Percentiles rank a stretch among this genome's conserved stretches.
Conservation (phyloP, 768 basidiomycete genomes). For the Tulasnella sp. region DNA sequence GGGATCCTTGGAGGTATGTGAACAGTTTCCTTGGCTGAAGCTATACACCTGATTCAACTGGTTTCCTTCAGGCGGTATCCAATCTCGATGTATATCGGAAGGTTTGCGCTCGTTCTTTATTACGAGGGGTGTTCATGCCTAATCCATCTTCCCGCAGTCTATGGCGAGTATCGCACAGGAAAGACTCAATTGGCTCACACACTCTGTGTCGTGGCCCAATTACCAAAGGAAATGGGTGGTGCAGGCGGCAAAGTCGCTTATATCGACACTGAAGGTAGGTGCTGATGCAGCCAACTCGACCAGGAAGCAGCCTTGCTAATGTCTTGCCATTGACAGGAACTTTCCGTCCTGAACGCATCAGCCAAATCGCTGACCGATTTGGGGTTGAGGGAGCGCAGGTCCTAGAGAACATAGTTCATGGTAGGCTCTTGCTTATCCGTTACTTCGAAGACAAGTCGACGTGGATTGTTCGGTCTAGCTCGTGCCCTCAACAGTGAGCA, state of each 20-base stretch:
- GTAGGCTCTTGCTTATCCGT: slow-evolving; percentile 28
- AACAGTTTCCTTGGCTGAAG: neutral
- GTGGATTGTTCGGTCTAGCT: slow-evolving; percentile 36
- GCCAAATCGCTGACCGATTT: slow-evolving; percentile 83
- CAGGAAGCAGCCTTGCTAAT: slow-evolving; percentile 23
- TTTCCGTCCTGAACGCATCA: slow-evolving; percentile 88
- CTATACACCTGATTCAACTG: neutral
- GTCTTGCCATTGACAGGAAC: slow-evolving; percentile 43
- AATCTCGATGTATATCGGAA: slow-evolving; percentile 92
- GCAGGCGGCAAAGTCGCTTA: slow-evolving; percentile 91
- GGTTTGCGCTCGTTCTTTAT: slow-evolving; percentile 32
- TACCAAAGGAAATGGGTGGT: slow-evolving; percentile 83
- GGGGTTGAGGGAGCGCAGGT: slow-evolving; percentile 85
- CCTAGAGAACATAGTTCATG: slow-evolving; percentile 86
- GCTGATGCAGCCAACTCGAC: slow-evolving; percentile 24
- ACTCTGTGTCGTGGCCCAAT: slow-evolving; percentile 81
- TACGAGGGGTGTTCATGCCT: neutral
- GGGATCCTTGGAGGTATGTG: slow-evolving; percentile 69
- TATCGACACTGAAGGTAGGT: slow-evolving; percentile 73
- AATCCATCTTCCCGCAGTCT: slow-evolving; percentile 47
- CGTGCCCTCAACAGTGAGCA: slow-evolving; percentile 90
- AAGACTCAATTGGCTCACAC: slow-evolving; percentile 96
- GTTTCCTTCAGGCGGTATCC: slow-evolving; percentile 56
- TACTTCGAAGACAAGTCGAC: neutral
- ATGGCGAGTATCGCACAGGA: slow-evolving; percentile 92